Base-by-base conservation (phyloP, 371 early-diverging fungal species). In the Umbelopsis sp. region DNA sequence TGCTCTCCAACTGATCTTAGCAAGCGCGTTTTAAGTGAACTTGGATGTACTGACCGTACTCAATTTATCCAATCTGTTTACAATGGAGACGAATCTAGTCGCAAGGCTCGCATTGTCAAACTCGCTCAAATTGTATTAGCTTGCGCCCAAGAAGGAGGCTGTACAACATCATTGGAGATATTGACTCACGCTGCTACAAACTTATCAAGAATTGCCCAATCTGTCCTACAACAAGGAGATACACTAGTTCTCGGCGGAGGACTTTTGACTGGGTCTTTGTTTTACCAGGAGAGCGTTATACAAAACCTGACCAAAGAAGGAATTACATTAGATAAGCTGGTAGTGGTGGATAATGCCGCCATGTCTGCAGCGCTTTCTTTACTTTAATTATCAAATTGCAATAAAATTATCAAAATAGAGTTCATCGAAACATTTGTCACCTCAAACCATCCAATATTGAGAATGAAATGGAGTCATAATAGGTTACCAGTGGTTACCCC, bases 61-160 rank as follows among this genome's bases (percentile, higher is more conserved):
- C 44, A 35, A 11, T 44, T 46, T 35, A 64, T 64, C 29, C 24
- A 37, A 64, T 7, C 18, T 7, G 22, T 44, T 18, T 46, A 64
- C 12, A 1, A 44, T 20, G 64, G 46, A n/a, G 64, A 44, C 9
- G 64, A 64, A 44, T 8, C 35, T 10, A 57, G 35, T 18, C 64
- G 64, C 3, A 64, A 64, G 44, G 46, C 44, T 24, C 44, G 46
- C 22, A 44, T 64, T 0, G 44, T 35, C n/a, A 64, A 64, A 22
- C 64, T 64, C 11, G 64, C 64, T n/a, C 32, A 64, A 24, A 64
- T 38, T 9, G 64, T 64, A 12, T 12, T 64, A 12, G 44, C 22
- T 16, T 20, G 44, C 7, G 64, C 64, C 14, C 7, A 64, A 16
- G 35, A 11, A 57, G 12, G 12, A 3, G 11, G n/a, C 35, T 57